phyloP scores from a whole-genome alignment of 192 early-diverging fungal genomes.

The Coemansia sp. region DNA sequence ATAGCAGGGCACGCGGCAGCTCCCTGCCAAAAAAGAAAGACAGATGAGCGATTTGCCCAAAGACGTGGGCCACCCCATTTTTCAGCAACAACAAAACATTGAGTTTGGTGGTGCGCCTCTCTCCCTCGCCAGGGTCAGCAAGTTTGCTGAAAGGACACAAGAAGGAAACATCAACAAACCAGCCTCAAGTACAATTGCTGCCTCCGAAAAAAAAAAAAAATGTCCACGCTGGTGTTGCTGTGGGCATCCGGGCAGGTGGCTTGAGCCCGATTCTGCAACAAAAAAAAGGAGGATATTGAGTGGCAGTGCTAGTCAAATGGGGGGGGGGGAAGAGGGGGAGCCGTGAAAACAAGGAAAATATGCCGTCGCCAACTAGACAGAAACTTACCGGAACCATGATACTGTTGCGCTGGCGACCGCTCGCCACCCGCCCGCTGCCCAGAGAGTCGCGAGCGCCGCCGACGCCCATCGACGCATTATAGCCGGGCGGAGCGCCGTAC shows the following conservation, averaged over 20 bases:
- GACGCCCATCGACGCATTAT: constrained; percentile 56
- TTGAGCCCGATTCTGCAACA: constrained; percentile 1
- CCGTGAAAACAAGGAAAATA: not conserved
- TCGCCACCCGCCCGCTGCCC: constrained; percentile 50
- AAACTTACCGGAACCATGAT: constrained; percentile 60
- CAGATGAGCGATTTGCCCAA: not conserved
- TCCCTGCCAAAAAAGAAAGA: not conserved
- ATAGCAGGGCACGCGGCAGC: not conserved
- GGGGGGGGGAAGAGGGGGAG: not conserved
- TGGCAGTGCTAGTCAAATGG: constrained; percentile 12
- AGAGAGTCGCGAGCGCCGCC: constrained; percentile 47
- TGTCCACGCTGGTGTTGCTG: not conserved
- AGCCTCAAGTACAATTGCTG: constrained; percentile 3
- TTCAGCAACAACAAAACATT: not conserved
- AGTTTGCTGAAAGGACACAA: not conserved
- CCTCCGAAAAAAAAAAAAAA: not conserved
- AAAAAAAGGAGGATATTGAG: not conserved
- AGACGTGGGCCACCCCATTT: not conserved
- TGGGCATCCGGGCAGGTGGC: not conserved
- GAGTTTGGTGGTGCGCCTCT: not conserved
- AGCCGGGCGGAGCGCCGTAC: constrained; percentile 58
- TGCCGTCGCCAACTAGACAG: not conserved
- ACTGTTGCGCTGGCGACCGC: constrained; percentile 59
- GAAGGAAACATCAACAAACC: constrained; percentile 16
- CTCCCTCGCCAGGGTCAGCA: not conserved